These are phyloP conservation scores for Artemisia tridentata DNA, from an alignment of 129 eudicot species.

Conservation along the genomic window DNA sequence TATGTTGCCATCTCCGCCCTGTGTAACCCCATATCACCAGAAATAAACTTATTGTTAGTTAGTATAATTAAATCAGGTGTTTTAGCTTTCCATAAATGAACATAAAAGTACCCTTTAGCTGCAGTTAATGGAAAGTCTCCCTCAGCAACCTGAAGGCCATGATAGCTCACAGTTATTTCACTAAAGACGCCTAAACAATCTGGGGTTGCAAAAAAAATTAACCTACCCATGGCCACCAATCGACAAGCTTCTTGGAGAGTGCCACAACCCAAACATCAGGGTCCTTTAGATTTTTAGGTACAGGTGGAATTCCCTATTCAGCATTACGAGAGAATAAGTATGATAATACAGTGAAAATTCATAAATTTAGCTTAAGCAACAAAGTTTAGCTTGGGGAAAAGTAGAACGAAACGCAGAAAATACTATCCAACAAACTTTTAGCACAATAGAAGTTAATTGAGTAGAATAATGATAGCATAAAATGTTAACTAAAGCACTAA, in stretches of 20 bases:
- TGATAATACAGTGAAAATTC: too few relatives aligned
- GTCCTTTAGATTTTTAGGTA: slow-evolving; percentile 40
- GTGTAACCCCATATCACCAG: slow-evolving; percentile 26
- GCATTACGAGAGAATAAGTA: too few relatives aligned
- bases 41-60: neutral
- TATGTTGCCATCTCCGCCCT: slow-evolving; percentile 69
- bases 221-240: slow-evolving; percentile 98
- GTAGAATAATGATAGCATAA: too few relatives aligned
- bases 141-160: slow-evolving; percentile 68
- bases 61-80: neutral
- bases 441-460: too few relatives aligned
- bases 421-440: too few relatives aligned
- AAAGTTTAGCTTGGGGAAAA: too few relatives aligned
- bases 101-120: slow-evolving; percentile 68
- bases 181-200: neutral
- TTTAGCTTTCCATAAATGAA: neutral
- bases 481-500: too few relatives aligned
- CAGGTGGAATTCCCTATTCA: too few relatives aligned
- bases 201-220: neutral
- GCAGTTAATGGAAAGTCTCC: slow-evolving; percentile 73
- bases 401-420: too few relatives aligned
- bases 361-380: too few relatives aligned
- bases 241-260: slow-evolving; percentile 63
- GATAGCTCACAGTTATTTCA: slow-evolving; percentile 9
- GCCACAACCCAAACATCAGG: slow-evolving; percentile 66